Evolutionary conservation across 257 asterid genomes (phyloP).

Genomic region (Rehmannia glutinosa): DNA sequence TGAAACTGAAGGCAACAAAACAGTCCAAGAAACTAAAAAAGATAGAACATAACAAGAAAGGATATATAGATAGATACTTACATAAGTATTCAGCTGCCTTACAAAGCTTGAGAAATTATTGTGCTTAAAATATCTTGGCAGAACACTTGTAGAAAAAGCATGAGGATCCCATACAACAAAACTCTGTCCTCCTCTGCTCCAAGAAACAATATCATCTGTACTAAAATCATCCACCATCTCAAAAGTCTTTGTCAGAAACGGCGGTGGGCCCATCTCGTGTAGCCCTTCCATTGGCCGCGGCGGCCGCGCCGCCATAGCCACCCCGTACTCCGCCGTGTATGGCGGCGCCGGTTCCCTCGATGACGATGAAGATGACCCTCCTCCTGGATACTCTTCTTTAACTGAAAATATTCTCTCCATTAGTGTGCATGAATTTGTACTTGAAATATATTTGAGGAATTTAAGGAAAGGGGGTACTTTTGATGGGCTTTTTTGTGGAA

Average conservation of each 20-base stretch:
- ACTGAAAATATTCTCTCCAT: conserved; percentile 33
- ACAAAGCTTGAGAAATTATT: conserved; percentile 87
- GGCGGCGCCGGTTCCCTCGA: neutral
- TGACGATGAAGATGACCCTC: conserved; percentile 15
- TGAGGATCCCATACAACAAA: conserved; percentile 86
- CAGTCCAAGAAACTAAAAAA: neutral
- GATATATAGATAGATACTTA: conserved; percentile 26
- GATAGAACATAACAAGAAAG: too few species aligned
- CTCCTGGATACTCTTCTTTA: conserved; percentile 49
- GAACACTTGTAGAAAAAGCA: conserved; percentile 49
- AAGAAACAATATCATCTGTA: conserved; percentile 51
- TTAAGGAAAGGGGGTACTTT: neutral
- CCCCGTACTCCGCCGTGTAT: neutral
- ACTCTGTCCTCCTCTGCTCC: conserved; percentile 81
- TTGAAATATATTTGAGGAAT: neutral
- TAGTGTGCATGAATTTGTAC: conserved; percentile 10
- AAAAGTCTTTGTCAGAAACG: conserved; percentile 71
- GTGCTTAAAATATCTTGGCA: conserved; percentile 71
- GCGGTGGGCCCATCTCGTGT: conserved; percentile 75
- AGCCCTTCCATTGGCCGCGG: conserved; percentile 89
- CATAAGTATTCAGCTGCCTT: conserved; percentile 84
- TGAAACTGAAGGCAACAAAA: neutral
- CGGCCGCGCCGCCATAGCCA: neutral
- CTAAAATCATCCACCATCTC: conserved; percentile 73
- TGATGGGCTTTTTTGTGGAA: neutral